Base-by-base conservation (phyloP, 148 eudicot genomes). In the Spergularia marina region DNA sequence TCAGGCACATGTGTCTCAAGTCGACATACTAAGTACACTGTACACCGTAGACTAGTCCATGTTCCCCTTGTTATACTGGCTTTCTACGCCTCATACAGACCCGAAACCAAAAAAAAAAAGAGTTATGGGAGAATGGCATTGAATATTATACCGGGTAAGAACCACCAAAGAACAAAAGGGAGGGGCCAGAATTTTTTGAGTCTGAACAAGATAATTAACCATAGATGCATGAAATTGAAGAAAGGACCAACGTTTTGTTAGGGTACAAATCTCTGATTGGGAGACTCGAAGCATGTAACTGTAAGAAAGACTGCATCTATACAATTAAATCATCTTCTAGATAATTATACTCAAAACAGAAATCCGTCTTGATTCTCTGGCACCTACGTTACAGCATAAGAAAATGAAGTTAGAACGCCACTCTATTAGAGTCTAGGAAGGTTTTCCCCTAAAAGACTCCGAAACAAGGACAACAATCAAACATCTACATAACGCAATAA, bases 271-370 rank as follows among this genome's bases (percentile, higher is more conserved):
- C 59, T 58, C 5, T 3, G 53, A 51, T 21, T 71, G n/a, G 16
- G 36, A 15, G 60, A 55, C 62, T 25, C 40, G 34, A 68, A 39
- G 77, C 55, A 65, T 18, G 61, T 21, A 15, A 54, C 34, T 14
- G 57, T 21, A 47, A 59, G 30, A 49, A 52, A 36, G 39, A 68
- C 70, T 77, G 65, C 64, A 77, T 78, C 78, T 82, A 95, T 60
- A 92, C 89, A 39, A 87, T 77, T 25, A 95, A 89, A 67, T 95
- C 99, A 65, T 92, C 99, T 86, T 95, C 99, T 44, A 95, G 94
- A 85, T 73, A 92, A 77, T 86, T 89, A 76, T 91, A 91, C 89
- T 89, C 96, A 6, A 91, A 91, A 40, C 82, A 80, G 86, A 91
- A 91, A 70, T 87, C 89, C 2, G 89, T 85, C 85, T 91, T 91